phyloP scores from a whole-genome alignment of 164 flowering plant genomes.

The Liquidambar formosana region DNA sequence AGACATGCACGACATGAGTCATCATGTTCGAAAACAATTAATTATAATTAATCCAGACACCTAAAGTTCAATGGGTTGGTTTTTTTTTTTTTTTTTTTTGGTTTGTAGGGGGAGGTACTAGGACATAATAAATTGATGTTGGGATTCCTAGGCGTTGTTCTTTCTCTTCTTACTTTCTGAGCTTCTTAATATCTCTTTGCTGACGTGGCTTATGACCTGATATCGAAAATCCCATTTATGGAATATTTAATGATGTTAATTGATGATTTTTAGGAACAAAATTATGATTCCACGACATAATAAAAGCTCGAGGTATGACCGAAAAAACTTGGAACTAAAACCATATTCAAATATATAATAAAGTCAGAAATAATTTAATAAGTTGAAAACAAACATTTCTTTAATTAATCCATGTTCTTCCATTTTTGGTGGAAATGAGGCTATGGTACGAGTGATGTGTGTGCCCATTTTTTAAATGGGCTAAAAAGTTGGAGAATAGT shows the following conservation, averaged over 20 bases:
- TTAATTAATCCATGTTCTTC: no score
- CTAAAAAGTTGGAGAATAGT: no score
- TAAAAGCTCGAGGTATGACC: conserved; percentile 2
- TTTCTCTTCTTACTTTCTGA: conserved; percentile 6
- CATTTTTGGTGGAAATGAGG: no score
- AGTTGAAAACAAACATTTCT: no score
- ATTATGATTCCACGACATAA: conserved; percentile 7
- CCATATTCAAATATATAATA: no score
- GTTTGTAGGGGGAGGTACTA: conserved; percentile 1
- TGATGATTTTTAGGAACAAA: neutral
- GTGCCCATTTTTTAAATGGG: no score
- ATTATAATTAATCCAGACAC: neutral
- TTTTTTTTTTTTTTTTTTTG: neutral
- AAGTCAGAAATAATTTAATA: no score
- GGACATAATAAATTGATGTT: neutral
- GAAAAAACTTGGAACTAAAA: neutral
- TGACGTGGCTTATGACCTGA: neutral
- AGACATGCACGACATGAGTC: conserved; percentile 28
- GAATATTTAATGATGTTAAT: neutral
- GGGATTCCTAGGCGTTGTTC: conserved; percentile 15
- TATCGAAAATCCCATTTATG: neutral
- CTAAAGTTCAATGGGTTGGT: neutral
- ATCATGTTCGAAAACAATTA: neutral
- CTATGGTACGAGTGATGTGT: no score
- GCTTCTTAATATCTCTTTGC: conserved; percentile 3